Percentiles rank a stretch among this genome's conserved stretches.
These are phyloP conservation scores for Neofusicoccum laricinum DNA, from an alignment of 2,329 filamentous ascomycete genomes.

Conservation along the genomic window DNA sequence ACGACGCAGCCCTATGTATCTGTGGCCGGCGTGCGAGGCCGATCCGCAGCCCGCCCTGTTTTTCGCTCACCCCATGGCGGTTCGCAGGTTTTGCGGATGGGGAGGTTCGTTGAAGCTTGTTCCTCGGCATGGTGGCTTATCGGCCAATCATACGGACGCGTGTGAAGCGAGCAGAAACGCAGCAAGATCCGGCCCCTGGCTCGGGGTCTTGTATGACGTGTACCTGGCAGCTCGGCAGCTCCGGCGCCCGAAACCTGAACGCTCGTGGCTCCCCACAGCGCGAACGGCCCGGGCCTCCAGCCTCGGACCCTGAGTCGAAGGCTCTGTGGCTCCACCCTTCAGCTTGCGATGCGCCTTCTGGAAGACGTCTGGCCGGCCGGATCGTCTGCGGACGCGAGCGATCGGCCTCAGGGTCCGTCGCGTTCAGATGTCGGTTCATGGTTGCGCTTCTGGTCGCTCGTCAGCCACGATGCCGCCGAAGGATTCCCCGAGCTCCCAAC, in stretches of 20 bases:
- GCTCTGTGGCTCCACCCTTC: too few species aligned
- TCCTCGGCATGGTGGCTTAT: not conserved
- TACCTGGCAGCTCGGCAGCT: not conserved
- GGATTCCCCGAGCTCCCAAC: not conserved
- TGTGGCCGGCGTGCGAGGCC: not conserved
- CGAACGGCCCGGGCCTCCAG: not conserved
- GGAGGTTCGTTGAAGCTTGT: not conserved
- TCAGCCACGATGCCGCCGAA: not conserved
- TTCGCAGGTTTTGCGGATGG: not conserved
- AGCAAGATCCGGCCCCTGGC: not conserved
- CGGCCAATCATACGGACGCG: not conserved
- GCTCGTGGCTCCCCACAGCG: not conserved
- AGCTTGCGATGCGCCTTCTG: too few species aligned
- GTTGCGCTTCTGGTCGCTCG: not conserved
- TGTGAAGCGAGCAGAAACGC: conserved; percentile 1
- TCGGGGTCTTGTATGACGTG: not conserved
- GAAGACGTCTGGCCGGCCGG: too few species aligned
- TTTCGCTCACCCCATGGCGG: not conserved
- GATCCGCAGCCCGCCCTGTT: not conserved
- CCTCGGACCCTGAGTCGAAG: not conserved
- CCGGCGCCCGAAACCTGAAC: not conserved
- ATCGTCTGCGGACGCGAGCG: too few species aligned
- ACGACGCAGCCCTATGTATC: conserved; percentile 1
- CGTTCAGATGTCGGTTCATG: too few species aligned
- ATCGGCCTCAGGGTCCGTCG: not conserved